phyloP scores from a whole-genome alignment of 495 filamentous ascomycete genomes.

The Bacidia gigantensis region DNA sequence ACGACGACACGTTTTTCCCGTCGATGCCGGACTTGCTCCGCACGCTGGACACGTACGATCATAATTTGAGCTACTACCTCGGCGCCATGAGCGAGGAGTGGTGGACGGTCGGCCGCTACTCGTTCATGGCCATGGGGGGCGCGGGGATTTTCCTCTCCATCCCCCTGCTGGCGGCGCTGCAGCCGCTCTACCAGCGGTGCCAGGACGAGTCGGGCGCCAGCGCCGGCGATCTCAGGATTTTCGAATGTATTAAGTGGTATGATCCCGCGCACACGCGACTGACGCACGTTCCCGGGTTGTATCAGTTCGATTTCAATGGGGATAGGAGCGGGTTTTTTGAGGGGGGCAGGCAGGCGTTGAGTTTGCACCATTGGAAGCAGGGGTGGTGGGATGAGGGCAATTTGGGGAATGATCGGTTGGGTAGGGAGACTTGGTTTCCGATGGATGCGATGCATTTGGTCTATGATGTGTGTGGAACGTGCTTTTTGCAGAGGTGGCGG shows the following conservation, averaged over 20 bases:
- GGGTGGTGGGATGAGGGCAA: constrained; percentile 34
- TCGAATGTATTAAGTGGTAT: constrained; percentile 39
- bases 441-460: constrained; percentile 37
- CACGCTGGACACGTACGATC: constrained; percentile 33
- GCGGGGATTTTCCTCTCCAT: constrained; percentile 45
- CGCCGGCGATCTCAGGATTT: constrained; percentile 35
- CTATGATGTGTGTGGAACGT: constrained; percentile 42
- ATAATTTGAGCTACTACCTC: constrained; percentile 35
- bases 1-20: constrained; percentile 59
- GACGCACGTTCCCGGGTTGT: constrained; percentile 37
- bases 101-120: constrained; percentile 34
- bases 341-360: constrained; percentile 33
- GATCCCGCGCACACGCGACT: constrained; percentile 33
- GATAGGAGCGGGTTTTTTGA: constrained; percentile 45
- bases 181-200: constrained; percentile 26
- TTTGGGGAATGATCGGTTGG: not conserved
- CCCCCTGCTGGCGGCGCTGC: constrained; percentile 32
- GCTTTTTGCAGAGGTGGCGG: constrained; percentile 42
- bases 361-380: constrained; percentile 46
- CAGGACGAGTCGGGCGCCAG: constrained; percentile 23
- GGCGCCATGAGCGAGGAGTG: constrained; percentile 43
- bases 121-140: constrained; percentile 44
- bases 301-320: constrained; percentile 37
- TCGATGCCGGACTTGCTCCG: constrained; percentile 36
- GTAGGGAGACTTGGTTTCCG: constrained; percentile 13